Conservation (phyloP, 108 stramenopile species). For the Parietichytrium sp. region DNA sequence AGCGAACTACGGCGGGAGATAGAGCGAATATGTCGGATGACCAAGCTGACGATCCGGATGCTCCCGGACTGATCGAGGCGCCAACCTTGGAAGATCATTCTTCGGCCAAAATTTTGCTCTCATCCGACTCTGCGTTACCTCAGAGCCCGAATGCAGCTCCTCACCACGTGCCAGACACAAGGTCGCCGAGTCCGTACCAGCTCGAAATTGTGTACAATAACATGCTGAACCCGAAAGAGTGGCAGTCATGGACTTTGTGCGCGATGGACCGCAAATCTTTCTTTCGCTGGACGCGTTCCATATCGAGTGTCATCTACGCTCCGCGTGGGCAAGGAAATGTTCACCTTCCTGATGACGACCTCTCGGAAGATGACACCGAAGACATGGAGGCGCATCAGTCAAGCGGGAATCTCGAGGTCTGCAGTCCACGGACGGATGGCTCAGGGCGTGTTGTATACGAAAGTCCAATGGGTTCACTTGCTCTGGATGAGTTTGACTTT, state of each 20-base stretch:
- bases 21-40: too few relatives aligned
- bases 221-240: constrained; percentile 28
- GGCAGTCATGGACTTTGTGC: constrained; percentile 27
- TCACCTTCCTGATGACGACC: background rate
- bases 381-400: background rate
- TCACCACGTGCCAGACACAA: background rate
- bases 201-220: constrained; percentile 21
- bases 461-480: too few relatives aligned
- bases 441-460: too few relatives aligned
- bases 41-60: too few relatives aligned
- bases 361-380: background rate
- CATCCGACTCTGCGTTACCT: too few relatives aligned
- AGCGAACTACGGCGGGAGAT: too few relatives aligned
- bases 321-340: background rate
- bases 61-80: too few relatives aligned
- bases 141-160: background rate
- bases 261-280: background rate
- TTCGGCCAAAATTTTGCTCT: too few relatives aligned
- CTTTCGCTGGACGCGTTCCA: background rate
- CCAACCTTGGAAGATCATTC: too few relatives aligned
- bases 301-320: background rate
- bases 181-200: background rate
- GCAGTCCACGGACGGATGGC: too few relatives aligned
- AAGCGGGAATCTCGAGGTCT: too few relatives aligned
- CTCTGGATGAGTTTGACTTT: too few relatives aligned